These are phyloP conservation scores for Glonium stellatum DNA, from an alignment of 495 filamentous ascomycete genomes.

Conservation along the genomic window DNA sequence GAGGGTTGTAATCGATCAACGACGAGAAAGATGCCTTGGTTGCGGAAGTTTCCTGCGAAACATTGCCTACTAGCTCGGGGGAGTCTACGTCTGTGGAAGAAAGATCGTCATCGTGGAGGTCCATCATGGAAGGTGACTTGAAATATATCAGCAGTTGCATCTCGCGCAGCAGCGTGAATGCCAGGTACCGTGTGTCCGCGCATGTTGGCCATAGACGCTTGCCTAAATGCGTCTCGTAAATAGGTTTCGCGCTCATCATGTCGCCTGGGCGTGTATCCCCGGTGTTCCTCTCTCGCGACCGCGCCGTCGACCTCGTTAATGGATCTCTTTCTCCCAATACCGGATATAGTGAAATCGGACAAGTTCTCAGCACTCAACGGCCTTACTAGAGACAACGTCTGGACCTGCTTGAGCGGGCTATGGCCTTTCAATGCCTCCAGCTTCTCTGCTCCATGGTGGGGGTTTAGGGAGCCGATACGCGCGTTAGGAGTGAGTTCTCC, in stretches of 20 bases:
- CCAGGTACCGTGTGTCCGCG: slow-evolving; percentile 12
- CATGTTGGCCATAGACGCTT: slow-evolving; percentile 3
- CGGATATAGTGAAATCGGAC: neutral
- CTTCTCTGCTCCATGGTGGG: neutral
- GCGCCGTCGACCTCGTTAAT: slow-evolving; percentile 24
- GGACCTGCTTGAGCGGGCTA: slow-evolving; percentile 28
- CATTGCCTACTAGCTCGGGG: neutral
- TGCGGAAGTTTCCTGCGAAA: neutral
- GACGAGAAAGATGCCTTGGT: slow-evolving; percentile 30
- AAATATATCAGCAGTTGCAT: slow-evolving; percentile 4
- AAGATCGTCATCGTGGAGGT: slow-evolving; percentile 4
- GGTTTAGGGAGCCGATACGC: slow-evolving; percentile 19
- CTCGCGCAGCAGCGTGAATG: slow-evolving; percentile 1
- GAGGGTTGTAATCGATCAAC: slow-evolving; percentile 33
- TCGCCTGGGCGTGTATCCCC: slow-evolving; percentile 4
- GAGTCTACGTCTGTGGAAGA: slow-evolving; percentile 5
- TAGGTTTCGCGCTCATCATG: slow-evolving; percentile 6
- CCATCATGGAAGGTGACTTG: neutral
- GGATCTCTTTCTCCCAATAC: slow-evolving; percentile 18
- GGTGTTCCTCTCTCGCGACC: slow-evolving; percentile 9
- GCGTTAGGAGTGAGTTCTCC: slow-evolving; percentile 28
- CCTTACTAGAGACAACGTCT: slow-evolving; percentile 18
- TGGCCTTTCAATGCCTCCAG: slow-evolving; percentile 8
- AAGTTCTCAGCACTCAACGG: slow-evolving; percentile 15
- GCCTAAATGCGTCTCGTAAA: neutral